Evolutionary conservation across 2,329 filamentous ascomycete genomes (phyloP), one percentile per base, ranked within the genome.

Genomic region (Grosmannia serpens): DNA sequence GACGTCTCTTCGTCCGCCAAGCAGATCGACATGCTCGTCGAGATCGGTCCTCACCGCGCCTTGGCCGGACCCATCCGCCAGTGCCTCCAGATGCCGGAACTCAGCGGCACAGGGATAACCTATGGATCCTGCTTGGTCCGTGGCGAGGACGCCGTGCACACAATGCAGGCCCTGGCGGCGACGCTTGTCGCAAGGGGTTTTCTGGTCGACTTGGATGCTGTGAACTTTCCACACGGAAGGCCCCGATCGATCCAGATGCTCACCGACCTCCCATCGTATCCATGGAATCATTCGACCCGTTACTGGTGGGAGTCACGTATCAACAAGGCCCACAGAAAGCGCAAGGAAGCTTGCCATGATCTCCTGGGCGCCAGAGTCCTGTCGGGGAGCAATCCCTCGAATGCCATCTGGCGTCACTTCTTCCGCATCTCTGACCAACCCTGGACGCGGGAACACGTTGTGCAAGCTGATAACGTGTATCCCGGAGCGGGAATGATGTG

Each of bases 251-350:
- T 24, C n/a, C 26, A 13, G 41, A n/a, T 75, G 4, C 60, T 77
- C 2, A 68, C 68, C 2, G 75, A 78, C 62, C 68, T 79, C 22
- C 70, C 72, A 1, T 69, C 72, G 5, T 79, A 78, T 58, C 65
- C 73, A 1, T 78, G 74, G 71, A 71, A 75, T 44, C 70, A 75
- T 60, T 67, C 71, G 1, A 71, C 68, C 31, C 68, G 68, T 59
- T 77, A 76, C 65, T 79, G 76, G 75, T 69, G 70, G 53, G 75
- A 78, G 61, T 66, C 66, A 0, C 67, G 69, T 0, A 56, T 67
- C 1, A 67, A 65, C 4, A 62, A 62, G 2, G 64, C 66, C 5
- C 66, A 68, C 58, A 64, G 71, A 4, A 62, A 65, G 52, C 63
- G 69, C 0, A 58, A 62, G 27, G 66, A 68, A 26, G 64, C 69